A percentile compares a stretch with the other conserved stretches of the same genome.
These are phyloP conservation scores for Venturia carpophila DNA, from an alignment of 2,329 filamentous ascomycete species.

Conservation along the genomic window DNA sequence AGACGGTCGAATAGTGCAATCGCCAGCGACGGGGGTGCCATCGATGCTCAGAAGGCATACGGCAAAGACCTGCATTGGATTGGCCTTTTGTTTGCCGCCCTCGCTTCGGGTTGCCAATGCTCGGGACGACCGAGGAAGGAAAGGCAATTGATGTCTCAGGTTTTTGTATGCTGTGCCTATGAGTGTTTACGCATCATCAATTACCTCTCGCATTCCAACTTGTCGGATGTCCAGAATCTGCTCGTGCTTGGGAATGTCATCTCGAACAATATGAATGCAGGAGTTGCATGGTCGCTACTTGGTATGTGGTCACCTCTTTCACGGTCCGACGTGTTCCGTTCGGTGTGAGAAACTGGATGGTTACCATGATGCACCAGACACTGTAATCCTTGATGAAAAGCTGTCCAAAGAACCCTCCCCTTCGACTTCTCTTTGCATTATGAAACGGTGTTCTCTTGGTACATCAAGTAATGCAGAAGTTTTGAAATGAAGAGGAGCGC, in stretches of 20 bases:
- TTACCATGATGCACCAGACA: no score
- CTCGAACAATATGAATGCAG: constrained; percentile 57
- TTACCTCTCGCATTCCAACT: constrained; percentile 52
- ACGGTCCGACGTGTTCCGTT: no score
- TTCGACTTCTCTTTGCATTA: no score
- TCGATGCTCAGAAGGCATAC: constrained; percentile 42
- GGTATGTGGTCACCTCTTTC: no score
- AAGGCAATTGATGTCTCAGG: constrained; percentile 48
- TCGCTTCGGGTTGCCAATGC: constrained; percentile 57
- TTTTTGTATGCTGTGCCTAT: constrained; percentile 57
- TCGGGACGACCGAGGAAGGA: constrained; percentile 43
- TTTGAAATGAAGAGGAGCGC: no score
- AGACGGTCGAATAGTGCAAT: no score
- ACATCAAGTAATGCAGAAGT: no score
- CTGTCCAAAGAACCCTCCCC: no score
- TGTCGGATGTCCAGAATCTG: constrained; percentile 55
- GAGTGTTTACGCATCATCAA: constrained; percentile 58
- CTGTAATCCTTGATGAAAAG: no score
- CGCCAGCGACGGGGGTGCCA: constrained; percentile 36
- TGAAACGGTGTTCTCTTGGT: no score
- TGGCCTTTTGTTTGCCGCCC: constrained; percentile 52
- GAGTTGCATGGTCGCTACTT: constrained; percentile 54
- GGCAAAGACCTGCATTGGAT: constrained; percentile 52
- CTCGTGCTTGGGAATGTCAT: constrained; percentile 55
- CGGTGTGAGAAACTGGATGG: no score